Evolutionary conservation across 2,329 filamentous ascomycete genomes (phyloP).

Genomic region (Truncatella angustata): DNA sequence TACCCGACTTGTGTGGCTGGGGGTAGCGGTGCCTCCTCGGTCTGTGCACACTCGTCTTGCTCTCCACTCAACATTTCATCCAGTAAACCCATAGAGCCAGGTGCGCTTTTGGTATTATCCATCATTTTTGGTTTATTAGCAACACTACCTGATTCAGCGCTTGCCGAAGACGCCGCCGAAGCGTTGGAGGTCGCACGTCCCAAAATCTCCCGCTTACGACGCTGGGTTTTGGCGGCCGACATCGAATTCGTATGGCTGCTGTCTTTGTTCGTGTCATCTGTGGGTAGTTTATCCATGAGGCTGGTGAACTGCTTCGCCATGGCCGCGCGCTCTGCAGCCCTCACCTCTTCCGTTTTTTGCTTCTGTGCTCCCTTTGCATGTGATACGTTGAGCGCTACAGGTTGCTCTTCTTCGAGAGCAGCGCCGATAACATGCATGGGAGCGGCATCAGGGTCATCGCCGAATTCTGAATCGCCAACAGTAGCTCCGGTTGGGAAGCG

Average conservation of each 20-base stretch:
- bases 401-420: neutral
- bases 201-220: slow-evolving; percentile 47
- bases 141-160: slow-evolving; percentile 37
- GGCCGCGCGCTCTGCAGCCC: slow-evolving; percentile 10
- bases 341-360: slow-evolving; percentile 14
- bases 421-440: neutral
- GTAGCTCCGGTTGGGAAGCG: slow-evolving; percentile 34
- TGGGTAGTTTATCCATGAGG: slow-evolving; percentile 14
- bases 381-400: neutral
- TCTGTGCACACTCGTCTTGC: slow-evolving; percentile 8
- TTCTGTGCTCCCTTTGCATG: slow-evolving; percentile 16
- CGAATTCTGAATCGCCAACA: slow-evolving; percentile 42
- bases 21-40: slow-evolving; percentile 24
- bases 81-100: slow-evolving; percentile 14
- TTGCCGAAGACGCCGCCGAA: slow-evolving; percentile 46
- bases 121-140: slow-evolving; percentile 9
- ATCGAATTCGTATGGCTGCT: slow-evolving; percentile 11
- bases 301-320: slow-evolving; percentile 26
- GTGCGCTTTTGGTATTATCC: slow-evolving; percentile 13
- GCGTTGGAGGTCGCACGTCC: slow-evolving; percentile 59
- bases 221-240: slow-evolving; percentile 21
- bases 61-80: slow-evolving; percentile 14
- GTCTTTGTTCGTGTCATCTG: slow-evolving; percentile 15
- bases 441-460: slow-evolving; percentile 25
- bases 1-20: slow-evolving; percentile 54